A percentile compares a stretch with the other conserved stretches of the same genome.
phyloP scores from a whole-genome alignment of 2,329 filamentous ascomycete species.

The Botrytis deweyae region DNA sequence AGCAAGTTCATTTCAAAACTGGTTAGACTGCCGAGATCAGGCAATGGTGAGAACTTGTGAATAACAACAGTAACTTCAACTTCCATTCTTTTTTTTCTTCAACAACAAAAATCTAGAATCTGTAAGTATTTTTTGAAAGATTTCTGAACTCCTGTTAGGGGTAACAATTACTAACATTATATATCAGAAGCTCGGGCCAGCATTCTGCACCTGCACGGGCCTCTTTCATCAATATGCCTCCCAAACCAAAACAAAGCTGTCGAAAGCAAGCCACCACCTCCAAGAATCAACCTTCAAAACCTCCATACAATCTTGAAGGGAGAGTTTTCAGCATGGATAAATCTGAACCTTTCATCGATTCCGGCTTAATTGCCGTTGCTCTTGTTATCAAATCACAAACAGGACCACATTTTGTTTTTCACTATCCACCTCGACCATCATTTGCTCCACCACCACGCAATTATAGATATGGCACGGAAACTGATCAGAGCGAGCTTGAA shows the following conservation, averaged over 20 bases:
- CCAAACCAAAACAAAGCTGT: neutral
- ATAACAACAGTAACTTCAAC: neutral
- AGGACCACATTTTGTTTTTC: constrained; percentile 80
- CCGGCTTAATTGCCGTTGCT: constrained; percentile 47
- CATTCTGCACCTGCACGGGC: constrained; percentile 7
- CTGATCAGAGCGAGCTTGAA: constrained; percentile 34
- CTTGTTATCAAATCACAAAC: constrained; percentile 59
- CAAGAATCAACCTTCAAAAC: neutral
- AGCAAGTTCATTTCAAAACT: neutral
- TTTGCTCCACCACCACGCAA: constrained; percentile 39
- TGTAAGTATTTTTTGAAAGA: neutral
- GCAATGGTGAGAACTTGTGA: neutral
- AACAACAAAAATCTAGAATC: neutral
- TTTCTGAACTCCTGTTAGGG: neutral
- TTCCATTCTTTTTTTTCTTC: neutral
- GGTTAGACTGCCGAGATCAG: neutral
- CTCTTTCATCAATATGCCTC: neutral
- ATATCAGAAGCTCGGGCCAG: constrained; percentile 14
- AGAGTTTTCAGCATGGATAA: constrained; percentile 16
- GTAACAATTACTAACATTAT: neutral
- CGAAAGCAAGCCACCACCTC: neutral
- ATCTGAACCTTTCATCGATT: constrained; percentile 40
- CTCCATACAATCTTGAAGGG: neutral
- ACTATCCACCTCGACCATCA: constrained; percentile 68
- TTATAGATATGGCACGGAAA: constrained; percentile 38